A percentile compares a stretch with the other conserved stretches of the same genome.
These are phyloP conservation scores for Coprinellus micaceus DNA, from an alignment of 768 basidiomycete genomes.

Conservation along the genomic window DNA sequence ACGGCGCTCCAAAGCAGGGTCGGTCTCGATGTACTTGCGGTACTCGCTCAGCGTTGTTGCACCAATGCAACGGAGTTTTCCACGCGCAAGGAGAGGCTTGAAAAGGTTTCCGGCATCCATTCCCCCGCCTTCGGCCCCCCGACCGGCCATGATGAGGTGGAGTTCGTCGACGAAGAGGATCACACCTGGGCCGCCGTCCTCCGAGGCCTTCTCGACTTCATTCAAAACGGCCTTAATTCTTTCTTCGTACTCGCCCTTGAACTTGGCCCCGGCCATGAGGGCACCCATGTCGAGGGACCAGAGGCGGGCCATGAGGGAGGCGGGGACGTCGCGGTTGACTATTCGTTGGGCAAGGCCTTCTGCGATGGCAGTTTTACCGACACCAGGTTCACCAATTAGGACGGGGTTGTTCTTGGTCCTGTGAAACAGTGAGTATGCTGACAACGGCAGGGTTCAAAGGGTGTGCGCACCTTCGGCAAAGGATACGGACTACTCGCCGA, in stretches of 20 bases:
- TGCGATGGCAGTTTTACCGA: constrained; percentile 93
- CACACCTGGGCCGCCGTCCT: constrained; percentile 70
- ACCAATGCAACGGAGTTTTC: constrained; percentile 73
- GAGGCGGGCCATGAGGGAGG: constrained; percentile 65
- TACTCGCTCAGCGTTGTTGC: constrained; percentile 94
- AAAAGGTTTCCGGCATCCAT: constrained; percentile 94
- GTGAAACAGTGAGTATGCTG: constrained; percentile 18
- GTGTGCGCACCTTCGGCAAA: constrained; percentile 60
- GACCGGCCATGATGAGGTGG: constrained; percentile 90
- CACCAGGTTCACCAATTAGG: constrained; percentile 91
- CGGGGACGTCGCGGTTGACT: constrained; percentile 88
- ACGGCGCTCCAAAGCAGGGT: constrained; percentile 85
- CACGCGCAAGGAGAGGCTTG: constrained; percentile 88
- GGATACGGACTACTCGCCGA: constrained; percentile 75
- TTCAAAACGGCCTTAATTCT: constrained; percentile 88
- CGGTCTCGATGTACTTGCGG: constrained; percentile 89
- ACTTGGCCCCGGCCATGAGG: constrained; percentile 88
- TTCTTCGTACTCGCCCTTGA: constrained; percentile 96
- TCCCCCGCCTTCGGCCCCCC: constrained; percentile 76
- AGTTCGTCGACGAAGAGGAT: constrained; percentile 95
- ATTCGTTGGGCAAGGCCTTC: constrained; percentile 96
- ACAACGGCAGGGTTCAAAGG: neutral
- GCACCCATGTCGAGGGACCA: constrained; percentile 94
- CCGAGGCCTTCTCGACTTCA: constrained; percentile 87
- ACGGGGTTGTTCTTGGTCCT: constrained; percentile 98